A percentile compares a stretch with the other conserved stretches of the same genome.
phyloP scores from a whole-genome alignment of 805 yeast genomes.

The Monosporozyma siamensis region DNA sequence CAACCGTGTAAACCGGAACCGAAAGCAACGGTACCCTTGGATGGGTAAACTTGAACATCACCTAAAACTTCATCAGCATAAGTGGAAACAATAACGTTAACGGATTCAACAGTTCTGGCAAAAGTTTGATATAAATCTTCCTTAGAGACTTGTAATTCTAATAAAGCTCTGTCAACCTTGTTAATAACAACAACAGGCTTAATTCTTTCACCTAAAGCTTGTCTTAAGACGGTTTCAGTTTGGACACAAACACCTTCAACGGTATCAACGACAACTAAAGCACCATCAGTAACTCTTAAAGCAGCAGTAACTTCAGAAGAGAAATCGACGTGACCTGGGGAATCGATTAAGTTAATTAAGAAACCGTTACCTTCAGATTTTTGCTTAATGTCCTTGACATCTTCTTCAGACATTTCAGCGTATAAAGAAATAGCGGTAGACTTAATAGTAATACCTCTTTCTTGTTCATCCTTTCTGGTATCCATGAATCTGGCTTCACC shows the following conservation, averaged over 20 bases:
- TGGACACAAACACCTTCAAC: constrained; percentile 99
- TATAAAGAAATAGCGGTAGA: constrained; percentile 96
- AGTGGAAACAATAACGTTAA: constrained; percentile 94
- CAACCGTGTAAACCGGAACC: constrained; percentile 99
- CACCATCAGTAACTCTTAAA: constrained; percentile 99
- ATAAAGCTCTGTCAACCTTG: constrained; percentile 99
- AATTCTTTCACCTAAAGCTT: constrained; percentile 98
- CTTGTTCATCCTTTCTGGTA: constrained; percentile 99
- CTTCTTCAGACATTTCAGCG: constrained; percentile 74
- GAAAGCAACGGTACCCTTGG: constrained; percentile 97
- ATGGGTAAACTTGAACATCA: constrained; percentile 98
- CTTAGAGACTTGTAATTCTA: constrained; percentile 97
- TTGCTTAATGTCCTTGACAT: constrained; percentile 85
- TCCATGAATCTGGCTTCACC: constrained; percentile 99
- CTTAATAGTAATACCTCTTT: constrained; percentile 99
- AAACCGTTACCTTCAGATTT: constrained; percentile 80
- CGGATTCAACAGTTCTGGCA: constrained; percentile 98
- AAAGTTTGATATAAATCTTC: constrained; percentile 98
- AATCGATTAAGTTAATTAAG: constrained; percentile 96
- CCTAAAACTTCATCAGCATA: constrained; percentile 85
- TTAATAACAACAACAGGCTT: constrained; percentile 97
- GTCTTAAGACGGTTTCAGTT: constrained; percentile 99
- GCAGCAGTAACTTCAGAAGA: constrained; percentile 99
- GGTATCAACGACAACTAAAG: constrained; percentile 97
- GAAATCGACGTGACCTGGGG: constrained; percentile 99